These are phyloP conservation scores for Clavariopsis aquatica DNA, from an alignment of 495 filamentous ascomycete species.

Conservation along the genomic window DNA sequence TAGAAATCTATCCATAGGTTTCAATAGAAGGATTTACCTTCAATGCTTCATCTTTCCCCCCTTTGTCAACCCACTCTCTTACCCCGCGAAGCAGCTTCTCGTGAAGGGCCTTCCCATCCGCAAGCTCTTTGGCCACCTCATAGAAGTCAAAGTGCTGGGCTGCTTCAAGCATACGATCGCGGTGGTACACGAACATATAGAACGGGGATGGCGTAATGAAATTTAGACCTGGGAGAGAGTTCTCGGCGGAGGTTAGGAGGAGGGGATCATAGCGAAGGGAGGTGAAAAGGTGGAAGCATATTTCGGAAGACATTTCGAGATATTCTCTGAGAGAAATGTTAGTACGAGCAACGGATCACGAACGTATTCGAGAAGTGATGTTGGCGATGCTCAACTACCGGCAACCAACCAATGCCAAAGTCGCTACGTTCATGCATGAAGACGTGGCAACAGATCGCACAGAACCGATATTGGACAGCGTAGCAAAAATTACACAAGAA, in stretches of 20 bases:
- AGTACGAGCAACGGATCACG: no score
- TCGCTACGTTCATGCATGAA: constrained; percentile 13
- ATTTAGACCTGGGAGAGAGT: constrained; percentile 46
- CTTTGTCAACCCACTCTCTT: constrained; percentile 19
- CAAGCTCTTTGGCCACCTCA: constrained; percentile 47
- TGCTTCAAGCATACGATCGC: constrained; percentile 75
- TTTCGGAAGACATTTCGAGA: constrained; percentile 18
- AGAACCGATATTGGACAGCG: not conserved
- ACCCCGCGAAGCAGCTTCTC: constrained; percentile 37
- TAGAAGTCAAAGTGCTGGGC: constrained; percentile 69
- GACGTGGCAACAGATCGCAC: constrained; percentile 14
- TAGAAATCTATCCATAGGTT: not conserved
- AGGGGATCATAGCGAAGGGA: constrained; percentile 74
- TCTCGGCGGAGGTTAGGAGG: constrained; percentile 54
- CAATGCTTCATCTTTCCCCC: constrained; percentile 30
- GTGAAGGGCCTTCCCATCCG: constrained; percentile 49
- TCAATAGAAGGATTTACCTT: constrained; percentile 25
- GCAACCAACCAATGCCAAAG: not conserved
- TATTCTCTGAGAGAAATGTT: not conserved
- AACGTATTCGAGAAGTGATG: no score
- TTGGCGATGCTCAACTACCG: no score
- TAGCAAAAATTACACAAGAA: constrained; percentile 1
- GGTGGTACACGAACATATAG: constrained; percentile 83
- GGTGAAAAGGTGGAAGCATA: constrained; percentile 64
- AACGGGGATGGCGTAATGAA: constrained; percentile 57